These are phyloP conservation scores for Beauveria sp. DNA, from an alignment of 2,329 filamentous ascomycete genomes.

Conservation along the genomic window DNA sequence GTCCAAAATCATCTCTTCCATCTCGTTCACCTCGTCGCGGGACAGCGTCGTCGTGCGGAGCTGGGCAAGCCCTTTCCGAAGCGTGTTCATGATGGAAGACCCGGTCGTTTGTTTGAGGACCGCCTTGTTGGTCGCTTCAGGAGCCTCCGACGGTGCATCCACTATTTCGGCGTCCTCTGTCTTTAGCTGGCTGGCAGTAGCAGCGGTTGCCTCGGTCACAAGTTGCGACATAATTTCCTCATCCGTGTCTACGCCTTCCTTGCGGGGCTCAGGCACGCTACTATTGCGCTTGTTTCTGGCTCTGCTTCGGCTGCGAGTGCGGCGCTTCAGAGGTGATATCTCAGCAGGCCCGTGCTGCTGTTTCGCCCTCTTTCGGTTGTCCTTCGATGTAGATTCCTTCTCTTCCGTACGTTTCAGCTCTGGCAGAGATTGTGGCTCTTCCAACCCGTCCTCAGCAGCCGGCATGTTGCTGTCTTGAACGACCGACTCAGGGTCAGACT, in stretches of 20 bases:
- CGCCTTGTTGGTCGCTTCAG: neutral
- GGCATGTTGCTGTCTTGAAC: neutral
- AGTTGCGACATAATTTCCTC: constrained; percentile 36
- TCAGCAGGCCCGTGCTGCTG: neutral
- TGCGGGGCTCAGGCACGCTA: neutral
- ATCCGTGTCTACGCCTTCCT: constrained; percentile 29
- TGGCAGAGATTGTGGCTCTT: constrained; percentile 6
- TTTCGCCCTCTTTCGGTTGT: neutral
- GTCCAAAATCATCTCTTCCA: constrained; percentile 76
- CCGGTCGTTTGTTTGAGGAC: neutral
- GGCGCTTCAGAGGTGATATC: neutral
- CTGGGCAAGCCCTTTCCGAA: constrained; percentile 41
- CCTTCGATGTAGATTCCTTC: neutral
- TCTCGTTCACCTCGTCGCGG: constrained; percentile 56
- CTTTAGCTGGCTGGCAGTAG: constrained; percentile 26
- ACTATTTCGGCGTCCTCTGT: constrained; percentile 15
- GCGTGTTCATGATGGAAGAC: constrained; percentile 23
- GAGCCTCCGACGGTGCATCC: constrained; percentile 14
- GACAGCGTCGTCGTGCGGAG: constrained; percentile 54
- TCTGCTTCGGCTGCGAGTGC: constrained; percentile 3
- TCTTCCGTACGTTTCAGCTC: neutral
- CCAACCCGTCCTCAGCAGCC: neutral
- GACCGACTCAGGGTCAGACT: neutral
- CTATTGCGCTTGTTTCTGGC: constrained; percentile 1
- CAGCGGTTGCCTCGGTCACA: constrained; percentile 32